These are phyloP conservation scores for Mikania micrantha DNA, from an alignment of 129 eudicot genomes.

Conservation along the genomic window DNA sequence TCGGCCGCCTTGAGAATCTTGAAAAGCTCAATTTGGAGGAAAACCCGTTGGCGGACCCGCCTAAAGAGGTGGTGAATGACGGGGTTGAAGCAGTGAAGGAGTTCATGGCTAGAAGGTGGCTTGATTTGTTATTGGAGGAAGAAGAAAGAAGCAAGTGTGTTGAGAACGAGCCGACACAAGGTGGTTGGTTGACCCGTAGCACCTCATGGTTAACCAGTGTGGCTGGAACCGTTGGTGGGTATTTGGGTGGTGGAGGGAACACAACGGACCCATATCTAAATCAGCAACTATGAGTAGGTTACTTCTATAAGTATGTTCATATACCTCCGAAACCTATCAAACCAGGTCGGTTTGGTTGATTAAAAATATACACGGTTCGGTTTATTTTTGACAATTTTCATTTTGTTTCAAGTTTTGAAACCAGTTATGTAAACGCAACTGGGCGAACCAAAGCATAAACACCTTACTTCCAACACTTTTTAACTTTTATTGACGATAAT, in stretches of 20 bases:
- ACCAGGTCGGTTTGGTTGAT: too few relatives aligned
- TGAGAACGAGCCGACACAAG: conserved; percentile 18
- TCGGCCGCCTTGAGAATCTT: conserved; percentile 72
- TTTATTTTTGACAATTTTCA: too few relatives aligned
- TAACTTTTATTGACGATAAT: background rate
- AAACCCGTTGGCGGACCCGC: conserved; percentile 74
- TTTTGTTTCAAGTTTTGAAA: too few relatives aligned
- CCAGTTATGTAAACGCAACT: too few relatives aligned
- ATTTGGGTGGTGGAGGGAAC: conserved; percentile 44
- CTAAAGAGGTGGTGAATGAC: conserved; percentile 54
- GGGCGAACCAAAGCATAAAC: too few relatives aligned
- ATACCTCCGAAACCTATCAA: too few relatives aligned
- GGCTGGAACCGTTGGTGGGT: conserved; percentile 45
- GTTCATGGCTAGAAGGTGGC: conserved; percentile 67
- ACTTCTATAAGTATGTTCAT: background rate
- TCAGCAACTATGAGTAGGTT: conserved; percentile 52
- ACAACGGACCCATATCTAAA: conserved; percentile 47
- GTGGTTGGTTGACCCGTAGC: conserved; percentile 45
- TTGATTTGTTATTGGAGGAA: conserved; percentile 52
- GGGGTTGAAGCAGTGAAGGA: conserved; percentile 77
- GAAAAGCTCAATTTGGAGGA: conserved; percentile 59
- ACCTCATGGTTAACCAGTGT: conserved; percentile 68
- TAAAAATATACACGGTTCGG: too few relatives aligned
- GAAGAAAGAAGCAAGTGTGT: conserved; percentile 40
- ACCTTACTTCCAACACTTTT: background rate